These are phyloP conservation scores for Diutina mesorugosa DNA, from an alignment of 1,139 yeast genomes.

Conservation along the genomic window DNA sequence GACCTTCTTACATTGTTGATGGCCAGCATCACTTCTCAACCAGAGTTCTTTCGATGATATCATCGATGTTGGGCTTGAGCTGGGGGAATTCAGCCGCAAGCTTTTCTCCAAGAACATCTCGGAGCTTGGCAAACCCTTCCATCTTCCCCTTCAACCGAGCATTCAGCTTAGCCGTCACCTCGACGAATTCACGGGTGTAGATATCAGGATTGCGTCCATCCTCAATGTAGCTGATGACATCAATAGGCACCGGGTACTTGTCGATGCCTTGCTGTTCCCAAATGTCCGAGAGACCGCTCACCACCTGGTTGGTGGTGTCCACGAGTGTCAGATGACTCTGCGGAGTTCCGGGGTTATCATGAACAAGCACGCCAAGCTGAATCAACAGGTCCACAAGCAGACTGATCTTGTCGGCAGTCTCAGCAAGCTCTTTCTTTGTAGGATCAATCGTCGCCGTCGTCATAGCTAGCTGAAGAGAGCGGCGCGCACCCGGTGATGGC, in stretches of 20 bases:
- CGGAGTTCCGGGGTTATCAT: constrained; percentile 80
- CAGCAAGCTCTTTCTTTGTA: constrained; percentile 28
- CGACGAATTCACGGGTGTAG: constrained; percentile 91
- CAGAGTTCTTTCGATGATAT: constrained; percentile 30
- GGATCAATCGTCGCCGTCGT: constrained; percentile 1
- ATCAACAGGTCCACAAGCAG: constrained; percentile 72
- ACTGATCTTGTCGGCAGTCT: constrained; percentile 49
- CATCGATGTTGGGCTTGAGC: constrained; percentile 37
- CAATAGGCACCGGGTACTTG: constrained; percentile 52
- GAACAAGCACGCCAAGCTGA: constrained; percentile 82
- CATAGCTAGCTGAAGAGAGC: not conserved
- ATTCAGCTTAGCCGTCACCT: constrained; percentile 77
- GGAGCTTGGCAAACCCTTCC: constrained; percentile 41
- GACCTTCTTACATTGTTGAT: not conserved
- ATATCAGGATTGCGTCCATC: constrained; percentile 96
- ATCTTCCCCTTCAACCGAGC: constrained; percentile 81
- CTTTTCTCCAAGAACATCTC: constrained; percentile 57
- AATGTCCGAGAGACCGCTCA: constrained; percentile 6
- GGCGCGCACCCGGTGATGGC: not conserved
- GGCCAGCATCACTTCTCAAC: not conserved
- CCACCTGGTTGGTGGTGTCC: constrained; percentile 27
- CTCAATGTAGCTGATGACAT: constrained; percentile 75
- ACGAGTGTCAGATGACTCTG: constrained; percentile 32
- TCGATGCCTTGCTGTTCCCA: constrained; percentile 3
- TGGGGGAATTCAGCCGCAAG: constrained; percentile 71